Evolutionary conservation across 495 filamentous ascomycete species (phyloP), one percentile per base, ranked within the genome.

Genomic region (Chaetomium cochliodes): DNA sequence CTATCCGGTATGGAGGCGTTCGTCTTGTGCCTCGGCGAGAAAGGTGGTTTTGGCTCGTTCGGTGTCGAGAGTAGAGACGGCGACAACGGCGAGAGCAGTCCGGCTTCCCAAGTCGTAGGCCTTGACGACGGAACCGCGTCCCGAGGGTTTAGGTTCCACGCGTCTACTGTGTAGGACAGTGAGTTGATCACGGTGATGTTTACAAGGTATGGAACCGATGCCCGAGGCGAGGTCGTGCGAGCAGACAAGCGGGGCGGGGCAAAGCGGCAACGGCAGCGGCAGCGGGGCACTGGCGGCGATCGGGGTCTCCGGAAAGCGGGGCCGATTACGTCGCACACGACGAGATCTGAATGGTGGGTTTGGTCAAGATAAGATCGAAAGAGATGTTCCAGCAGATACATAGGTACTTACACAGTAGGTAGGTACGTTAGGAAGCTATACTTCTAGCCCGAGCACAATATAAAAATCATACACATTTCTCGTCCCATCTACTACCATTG

Each of bases 191-290:
- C n/a, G n/a, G n/a, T n/a, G n/a, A n/a, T n/a, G n/a, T n/a, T n/a
- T n/a, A n/a, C n/a, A n/a, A n/a, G n/a, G n/a, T n/a, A n/a, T n/a
- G n/a, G n/a, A n/a, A n/a, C n/a, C n/a, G n/a, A 53, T 26, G 51
- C 25, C 51, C n/a, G 18, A 22, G 30, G 11, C 18, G 26, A n/a
- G n/a, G n/a, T 60, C 44, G 49, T 50, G 42, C 46, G 46, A 58
- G 30, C 16, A n/a, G 58, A 26, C 58, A 41, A 41, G 46, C 58
- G 47, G 46, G 47, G 58, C 30, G 58, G 30, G 26, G 46, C 62
- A 57, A 64, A 64, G 62, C 46, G 54, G 53, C 41, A 42, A 7
- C n/a, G n/a, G n/a, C n/a, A n/a, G 46, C 53, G 47, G 53, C 54
- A n/a, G 53, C 54, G 57, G 57, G 57, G 44, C 57, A 20, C n/a